A percentile compares a stretch with the other conserved stretches of the same genome.
These are phyloP conservation scores for Blastomyces parvus DNA, from an alignment of 2,329 filamentous ascomycete species.

Conservation along the genomic window DNA sequence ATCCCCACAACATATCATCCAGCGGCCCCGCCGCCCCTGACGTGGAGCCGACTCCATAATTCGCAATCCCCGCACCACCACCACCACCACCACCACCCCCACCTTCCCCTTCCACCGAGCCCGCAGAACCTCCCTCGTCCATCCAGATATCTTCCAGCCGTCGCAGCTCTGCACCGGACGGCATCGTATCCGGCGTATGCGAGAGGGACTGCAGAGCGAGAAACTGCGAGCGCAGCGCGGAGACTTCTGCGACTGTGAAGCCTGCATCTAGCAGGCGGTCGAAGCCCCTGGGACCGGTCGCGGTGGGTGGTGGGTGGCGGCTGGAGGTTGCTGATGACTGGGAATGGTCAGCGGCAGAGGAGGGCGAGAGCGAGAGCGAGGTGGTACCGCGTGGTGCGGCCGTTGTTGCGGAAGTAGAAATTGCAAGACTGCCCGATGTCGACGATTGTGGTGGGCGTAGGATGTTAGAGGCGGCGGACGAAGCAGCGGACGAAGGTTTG, in stretches of 20 bases:
- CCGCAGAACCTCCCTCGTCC: constrained; percentile 44
- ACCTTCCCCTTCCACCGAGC: constrained; percentile 31
- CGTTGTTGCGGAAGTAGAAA: not conserved
- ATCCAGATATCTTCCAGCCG: constrained; percentile 85
- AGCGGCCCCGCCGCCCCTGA: constrained; percentile 50
- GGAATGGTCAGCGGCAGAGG: not conserved
- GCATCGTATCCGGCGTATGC: constrained; percentile 83
- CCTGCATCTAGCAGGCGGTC: constrained; percentile 73
- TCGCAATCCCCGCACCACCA: constrained; percentile 23
- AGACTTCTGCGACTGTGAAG: constrained; percentile 74
- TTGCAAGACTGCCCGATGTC: not conserved
- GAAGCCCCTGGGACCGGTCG: constrained; percentile 64
- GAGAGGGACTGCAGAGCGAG: constrained; percentile 70
- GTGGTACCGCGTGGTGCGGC: not conserved
- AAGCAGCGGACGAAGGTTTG: not conserved
- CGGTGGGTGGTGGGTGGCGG: constrained; percentile 34
- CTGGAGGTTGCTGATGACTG: not conserved
- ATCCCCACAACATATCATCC: constrained; percentile 79
- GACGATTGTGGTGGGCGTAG: not conserved
- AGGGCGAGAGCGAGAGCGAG: not conserved
- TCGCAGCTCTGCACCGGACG: constrained; percentile 63
- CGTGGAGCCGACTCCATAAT: constrained; percentile 32
- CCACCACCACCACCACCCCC: constrained; percentile 32
- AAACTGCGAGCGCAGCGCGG: constrained; percentile 79
- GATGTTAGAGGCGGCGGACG: not conserved